Percentiles rank a stretch among this genome's conserved stretches.
Evolutionary conservation across 495 filamentous ascomycete species (phyloP).

Genomic region (Choiromyces venosus): DNA sequence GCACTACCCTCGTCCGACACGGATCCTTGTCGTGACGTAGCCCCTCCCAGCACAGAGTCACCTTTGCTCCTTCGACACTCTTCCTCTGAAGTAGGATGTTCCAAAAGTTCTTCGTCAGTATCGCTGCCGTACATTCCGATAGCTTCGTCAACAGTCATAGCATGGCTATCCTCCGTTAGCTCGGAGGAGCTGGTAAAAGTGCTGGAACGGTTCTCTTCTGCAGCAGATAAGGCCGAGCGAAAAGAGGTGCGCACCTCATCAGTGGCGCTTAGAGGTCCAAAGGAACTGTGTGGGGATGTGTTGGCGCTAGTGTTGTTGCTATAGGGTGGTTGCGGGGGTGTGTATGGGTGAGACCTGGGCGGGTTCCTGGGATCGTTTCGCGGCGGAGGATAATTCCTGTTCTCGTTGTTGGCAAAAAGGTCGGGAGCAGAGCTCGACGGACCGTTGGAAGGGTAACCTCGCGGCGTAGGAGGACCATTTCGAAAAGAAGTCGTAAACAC

Average conservation of each 20-base stretch:
- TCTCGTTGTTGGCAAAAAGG: conserved; percentile 35
- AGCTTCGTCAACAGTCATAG: conserved; percentile 82
- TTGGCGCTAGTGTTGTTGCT: conserved; percentile 37
- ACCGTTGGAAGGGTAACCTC: conserved; percentile 10
- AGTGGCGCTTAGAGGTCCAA: conserved; percentile 19
- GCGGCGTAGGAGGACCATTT: conserved; percentile 20
- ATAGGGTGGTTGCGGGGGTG: conserved; percentile 31
- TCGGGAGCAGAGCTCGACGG: conserved; percentile 35
- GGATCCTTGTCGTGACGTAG: conserved; percentile 32
- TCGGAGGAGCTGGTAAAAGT: conserved; percentile 44
- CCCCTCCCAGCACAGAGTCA: conserved; percentile 36
- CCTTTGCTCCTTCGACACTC: conserved; percentile 39
- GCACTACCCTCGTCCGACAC: conserved; percentile 25
- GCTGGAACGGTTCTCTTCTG: conserved; percentile 33
- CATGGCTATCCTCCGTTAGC: conserved; percentile 54
- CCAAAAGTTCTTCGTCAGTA: conserved; percentile 63
- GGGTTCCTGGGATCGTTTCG: conserved; percentile 31
- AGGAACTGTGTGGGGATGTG: conserved; percentile 38
- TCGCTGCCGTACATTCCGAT: conserved; percentile 72
- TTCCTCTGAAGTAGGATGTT: conserved; percentile 38
- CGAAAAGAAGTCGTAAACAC: conserved; percentile 9
- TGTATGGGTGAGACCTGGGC: conserved; percentile 33
- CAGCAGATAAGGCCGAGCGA: conserved; percentile 34
- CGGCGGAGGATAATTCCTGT: conserved; percentile 23
- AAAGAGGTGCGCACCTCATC: conserved; percentile 34